Conservation (phyloP, 441 rosid species). For the Brassica balearica region DNA sequence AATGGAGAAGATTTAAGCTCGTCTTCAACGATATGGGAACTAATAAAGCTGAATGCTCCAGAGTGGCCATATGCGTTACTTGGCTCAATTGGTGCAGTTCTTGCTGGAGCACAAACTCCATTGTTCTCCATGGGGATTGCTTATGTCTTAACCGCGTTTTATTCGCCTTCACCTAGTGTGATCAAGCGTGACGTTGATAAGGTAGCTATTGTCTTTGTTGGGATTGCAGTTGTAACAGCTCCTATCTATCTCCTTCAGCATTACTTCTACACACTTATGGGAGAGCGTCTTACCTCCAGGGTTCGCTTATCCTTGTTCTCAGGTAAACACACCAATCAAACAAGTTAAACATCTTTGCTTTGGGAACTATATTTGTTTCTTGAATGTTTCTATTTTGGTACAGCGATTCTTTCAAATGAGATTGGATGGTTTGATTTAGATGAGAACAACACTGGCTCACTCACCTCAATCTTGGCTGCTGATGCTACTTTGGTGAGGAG, state of each 20-base stretch:
- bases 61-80: constrained; percentile 86
- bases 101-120: constrained; percentile 75
- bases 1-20: constrained; percentile 33
- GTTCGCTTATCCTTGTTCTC: constrained; percentile 77
- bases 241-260: constrained; percentile 82
- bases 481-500: constrained; percentile 83
- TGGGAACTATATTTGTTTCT: neutral
- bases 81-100: constrained; percentile 78
- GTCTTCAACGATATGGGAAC: constrained; percentile 59
- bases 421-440: constrained; percentile 86
- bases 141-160: constrained; percentile 69
- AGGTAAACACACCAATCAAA: constrained; percentile 49
- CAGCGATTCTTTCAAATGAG: constrained; percentile 81
- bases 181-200: constrained; percentile 58
- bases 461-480: constrained; percentile 75
- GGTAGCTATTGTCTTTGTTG: constrained; percentile 57
- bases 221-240: constrained; percentile 54
- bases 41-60: constrained; percentile 71
- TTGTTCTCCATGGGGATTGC: constrained; percentile 78
- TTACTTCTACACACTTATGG: constrained; percentile 81
- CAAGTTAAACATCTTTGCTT: neutral
- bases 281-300: constrained; percentile 79
- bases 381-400: constrained; percentile 28
- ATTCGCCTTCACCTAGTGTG: constrained; percentile 49
- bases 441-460: constrained; percentile 73